phyloP scores from a whole-genome alignment of 1,284 basidiomycete species.

The Leucoagaricus sp. region DNA sequence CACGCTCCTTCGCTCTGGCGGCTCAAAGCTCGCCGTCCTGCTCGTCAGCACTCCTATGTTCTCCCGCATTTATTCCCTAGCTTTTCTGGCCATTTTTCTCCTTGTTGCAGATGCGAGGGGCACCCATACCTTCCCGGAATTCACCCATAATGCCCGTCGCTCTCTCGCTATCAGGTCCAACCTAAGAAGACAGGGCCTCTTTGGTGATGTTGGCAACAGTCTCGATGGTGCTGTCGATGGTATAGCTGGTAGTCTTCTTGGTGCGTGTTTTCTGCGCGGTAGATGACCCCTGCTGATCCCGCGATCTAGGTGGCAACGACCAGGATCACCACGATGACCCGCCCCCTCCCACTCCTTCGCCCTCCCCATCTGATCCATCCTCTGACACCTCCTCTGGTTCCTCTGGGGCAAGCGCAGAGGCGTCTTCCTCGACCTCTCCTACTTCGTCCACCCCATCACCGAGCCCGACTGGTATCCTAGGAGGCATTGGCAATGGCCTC shows the following conservation, averaged over 20 bases:
- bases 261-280: background rate
- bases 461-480: background rate
- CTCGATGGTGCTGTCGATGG: conserved; percentile 1
- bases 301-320: background rate
- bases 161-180: conserved; percentile 24
- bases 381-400: conserved; percentile 10
- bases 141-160: conserved; percentile 45
- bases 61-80: conserved; percentile 25
- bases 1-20: too few species aligned
- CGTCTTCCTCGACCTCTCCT: conserved; percentile 4
- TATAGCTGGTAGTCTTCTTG: background rate
- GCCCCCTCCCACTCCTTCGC: background rate
- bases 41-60: conserved; percentile 17
- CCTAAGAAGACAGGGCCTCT: conserved; percentile 8
- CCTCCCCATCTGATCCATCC: background rate
- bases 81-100: conserved; percentile 28
- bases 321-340: background rate
- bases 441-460: background rate
- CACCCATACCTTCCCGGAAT: conserved; percentile 34
- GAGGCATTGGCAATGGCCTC: conserved; percentile 7
- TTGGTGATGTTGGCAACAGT: conserved; percentile 12
- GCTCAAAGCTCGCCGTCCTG: conserved; percentile 11
- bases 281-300: background rate
- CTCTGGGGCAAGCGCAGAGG: background rate
- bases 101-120: conserved; percentile 31